phyloP scores from a whole-genome alignment of 106 monocot genomes.

The Phalaenopsis aphrodite region DNA sequence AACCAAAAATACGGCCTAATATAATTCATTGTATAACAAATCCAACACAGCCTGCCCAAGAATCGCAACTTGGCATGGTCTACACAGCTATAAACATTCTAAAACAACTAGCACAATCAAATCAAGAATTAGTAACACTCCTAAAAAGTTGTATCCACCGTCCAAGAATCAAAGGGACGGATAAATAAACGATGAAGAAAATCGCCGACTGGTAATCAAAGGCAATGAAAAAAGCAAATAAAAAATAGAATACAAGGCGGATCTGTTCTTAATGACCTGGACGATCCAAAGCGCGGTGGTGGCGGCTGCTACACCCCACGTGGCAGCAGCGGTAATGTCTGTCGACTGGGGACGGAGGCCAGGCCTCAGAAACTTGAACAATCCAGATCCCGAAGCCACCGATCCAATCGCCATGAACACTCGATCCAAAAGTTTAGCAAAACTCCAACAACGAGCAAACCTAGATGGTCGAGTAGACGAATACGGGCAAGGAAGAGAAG shows the following conservation, averaged over 20 bases:
- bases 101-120: not conserved
- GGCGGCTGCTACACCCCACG: slow-evolving; percentile 16
- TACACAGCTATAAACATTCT: too few species aligned
- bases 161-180: not conserved
- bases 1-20: not conserved
- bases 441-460: not conserved
- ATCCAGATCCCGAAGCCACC: slow-evolving; percentile 3
- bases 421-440: not conserved
- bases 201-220: not conserved
- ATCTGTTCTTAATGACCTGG: slow-evolving; percentile 2
- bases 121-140: not conserved
- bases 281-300: slow-evolving; percentile 11
- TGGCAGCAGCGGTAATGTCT: slow-evolving; percentile 13
- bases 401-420: slow-evolving; percentile 7
- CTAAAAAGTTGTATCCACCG: not conserved
- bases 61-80: too few species aligned
- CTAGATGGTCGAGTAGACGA: not conserved
- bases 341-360: slow-evolving; percentile 14
- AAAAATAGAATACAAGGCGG: not conserved
- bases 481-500: not conserved
- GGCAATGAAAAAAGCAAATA: not conserved
- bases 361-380: slow-evolving; percentile 16
- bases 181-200: not conserved
- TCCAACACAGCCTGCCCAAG: not conserved
- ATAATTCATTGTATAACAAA: not conserved